phyloP scores from a whole-genome alignment of 106 monocot species.

The Dendrobium officinale region DNA sequence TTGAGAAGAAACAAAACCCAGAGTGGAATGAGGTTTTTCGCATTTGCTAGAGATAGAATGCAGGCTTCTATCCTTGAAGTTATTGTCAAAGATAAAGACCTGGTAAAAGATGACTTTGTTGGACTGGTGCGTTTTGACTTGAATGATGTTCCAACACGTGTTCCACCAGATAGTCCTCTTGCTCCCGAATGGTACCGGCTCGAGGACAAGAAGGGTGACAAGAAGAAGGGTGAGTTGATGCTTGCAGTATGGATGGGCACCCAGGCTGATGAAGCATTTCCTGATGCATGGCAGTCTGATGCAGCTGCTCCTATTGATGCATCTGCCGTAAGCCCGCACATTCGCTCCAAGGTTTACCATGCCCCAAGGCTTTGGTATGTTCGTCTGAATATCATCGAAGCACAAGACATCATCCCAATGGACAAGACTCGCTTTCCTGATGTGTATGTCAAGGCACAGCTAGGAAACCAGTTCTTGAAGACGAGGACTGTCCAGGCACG shows the following conservation, averaged over 20 bases:
- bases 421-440: slow-evolving; percentile 23
- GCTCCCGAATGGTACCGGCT: slow-evolving; percentile 27
- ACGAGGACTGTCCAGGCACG: slow-evolving; percentile 31
- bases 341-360: slow-evolving; percentile 37
- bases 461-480: slow-evolving; percentile 29
- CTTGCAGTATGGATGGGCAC: slow-evolving; percentile 54
- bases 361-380: slow-evolving; percentile 30
- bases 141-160: slow-evolving; percentile 26
- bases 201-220: slow-evolving; percentile 27
- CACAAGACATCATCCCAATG: slow-evolving; percentile 10
- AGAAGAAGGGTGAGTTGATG: slow-evolving; percentile 46
- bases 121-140: slow-evolving; percentile 39
- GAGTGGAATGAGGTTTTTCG: slow-evolving; percentile 58
- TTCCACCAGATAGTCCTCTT: slow-evolving; percentile 23
- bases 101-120: slow-evolving; percentile 44
- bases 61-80: slow-evolving; percentile 38
- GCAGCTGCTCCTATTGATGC: slow-evolving; percentile 21
- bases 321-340: slow-evolving; percentile 16
- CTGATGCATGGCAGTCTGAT: slow-evolving; percentile 44
- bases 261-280: slow-evolving; percentile 30
- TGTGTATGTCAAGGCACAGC: slow-evolving; percentile 27
- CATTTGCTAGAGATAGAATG: slow-evolving; percentile 43
- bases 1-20: slow-evolving; percentile 44
- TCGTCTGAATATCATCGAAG: slow-evolving; percentile 23
- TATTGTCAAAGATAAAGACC: slow-evolving; percentile 46